A percentile compares a stretch with the other conserved stretches of the same genome.
Evolutionary conservation across 352 stramenopile species (phyloP).

Genomic region (Phytopythium helicoides): DNA sequence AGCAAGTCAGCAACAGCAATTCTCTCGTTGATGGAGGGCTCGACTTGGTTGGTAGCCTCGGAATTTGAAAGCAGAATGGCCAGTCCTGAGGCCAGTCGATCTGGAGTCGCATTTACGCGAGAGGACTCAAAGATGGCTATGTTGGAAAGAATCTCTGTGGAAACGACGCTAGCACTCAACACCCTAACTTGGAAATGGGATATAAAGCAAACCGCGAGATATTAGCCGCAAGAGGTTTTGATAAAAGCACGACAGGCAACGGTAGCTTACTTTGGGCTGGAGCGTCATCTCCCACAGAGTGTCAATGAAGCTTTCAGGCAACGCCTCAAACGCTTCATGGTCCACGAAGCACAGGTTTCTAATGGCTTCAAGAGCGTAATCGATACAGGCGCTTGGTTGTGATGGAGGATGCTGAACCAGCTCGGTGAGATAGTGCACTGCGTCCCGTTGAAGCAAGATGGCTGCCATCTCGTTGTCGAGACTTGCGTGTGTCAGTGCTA

Average conservation of each 20-base stretch:
- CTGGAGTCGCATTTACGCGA: conserved; percentile 15
- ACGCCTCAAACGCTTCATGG: neutral
- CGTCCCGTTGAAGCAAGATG: conserved; percentile 38
- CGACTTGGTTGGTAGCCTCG: neutral
- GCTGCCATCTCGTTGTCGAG: conserved; percentile 46
- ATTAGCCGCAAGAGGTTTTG: no score
- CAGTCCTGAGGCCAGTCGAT: conserved; percentile 26
- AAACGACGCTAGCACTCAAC: conserved; percentile 24
- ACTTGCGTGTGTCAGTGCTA: conserved; percentile 51
- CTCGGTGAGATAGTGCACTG: conserved; percentile 25
- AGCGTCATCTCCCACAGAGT: conserved; percentile 29
- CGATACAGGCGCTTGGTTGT: conserved; percentile 11
- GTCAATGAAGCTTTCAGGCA: conserved; percentile 19
- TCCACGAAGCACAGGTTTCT: conserved; percentile 49
- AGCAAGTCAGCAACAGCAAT: conserved; percentile 56
- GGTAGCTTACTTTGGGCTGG: conserved; percentile 2
- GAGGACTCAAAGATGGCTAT: conserved; percentile 19
- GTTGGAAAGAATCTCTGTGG: conserved; percentile 42
- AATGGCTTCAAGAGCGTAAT: conserved; percentile 38
- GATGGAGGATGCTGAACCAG: conserved; percentile 18
- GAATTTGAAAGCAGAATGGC: conserved; percentile 29
- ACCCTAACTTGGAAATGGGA: no score
- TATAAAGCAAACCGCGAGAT: no score
- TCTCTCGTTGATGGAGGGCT: conserved; percentile 15
- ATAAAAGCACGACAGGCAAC: no score